phyloP scores from a whole-genome alignment of 345 rosid genomes.

The Moricandia arvensis region DNA sequence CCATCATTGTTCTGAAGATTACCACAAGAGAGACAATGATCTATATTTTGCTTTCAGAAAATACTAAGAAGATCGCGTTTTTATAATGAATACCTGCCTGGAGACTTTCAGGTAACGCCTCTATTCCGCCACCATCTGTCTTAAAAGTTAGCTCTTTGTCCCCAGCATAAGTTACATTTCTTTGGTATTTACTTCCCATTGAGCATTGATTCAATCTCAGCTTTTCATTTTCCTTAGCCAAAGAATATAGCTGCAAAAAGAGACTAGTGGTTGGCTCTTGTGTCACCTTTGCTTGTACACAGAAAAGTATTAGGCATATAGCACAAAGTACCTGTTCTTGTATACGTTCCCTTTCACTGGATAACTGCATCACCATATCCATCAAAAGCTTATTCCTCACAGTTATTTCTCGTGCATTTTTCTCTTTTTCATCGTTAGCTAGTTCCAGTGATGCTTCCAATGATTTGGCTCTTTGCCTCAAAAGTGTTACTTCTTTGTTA shows the following conservation, averaged over 20 bases:
- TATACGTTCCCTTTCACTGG: constrained; percentile 73
- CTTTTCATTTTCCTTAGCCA: constrained; percentile 53
- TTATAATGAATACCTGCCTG: constrained; percentile 58
- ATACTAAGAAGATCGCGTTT: not conserved
- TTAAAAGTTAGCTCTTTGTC: constrained; percentile 34
- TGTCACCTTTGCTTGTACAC: constrained; percentile 13
- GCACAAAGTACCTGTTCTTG: constrained; percentile 63
- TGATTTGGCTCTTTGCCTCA: constrained; percentile 49
- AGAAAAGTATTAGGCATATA: not conserved
- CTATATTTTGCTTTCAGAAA: not conserved
- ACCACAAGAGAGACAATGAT: not conserved
- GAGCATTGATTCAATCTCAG: constrained; percentile 48
- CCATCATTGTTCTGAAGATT: constrained; percentile 16
- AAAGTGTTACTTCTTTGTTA: constrained; percentile 49
- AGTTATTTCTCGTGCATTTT: constrained; percentile 63
- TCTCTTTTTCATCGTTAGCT: constrained; percentile 51
- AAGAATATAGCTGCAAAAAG: constrained; percentile 52
- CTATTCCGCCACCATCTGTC: constrained; percentile 38
- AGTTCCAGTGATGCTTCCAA: constrained; percentile 59
- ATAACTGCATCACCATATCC: constrained; percentile 69
- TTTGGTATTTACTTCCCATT: constrained; percentile 19
- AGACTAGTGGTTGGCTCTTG: not conserved
- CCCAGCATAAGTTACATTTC: constrained; percentile 21
- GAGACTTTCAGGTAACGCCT: constrained; percentile 34
- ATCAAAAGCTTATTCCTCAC: constrained; percentile 54